These are phyloP conservation scores for Senna siamea DNA, from an alignment of 306 rosid species.

Conservation along the genomic window DNA sequence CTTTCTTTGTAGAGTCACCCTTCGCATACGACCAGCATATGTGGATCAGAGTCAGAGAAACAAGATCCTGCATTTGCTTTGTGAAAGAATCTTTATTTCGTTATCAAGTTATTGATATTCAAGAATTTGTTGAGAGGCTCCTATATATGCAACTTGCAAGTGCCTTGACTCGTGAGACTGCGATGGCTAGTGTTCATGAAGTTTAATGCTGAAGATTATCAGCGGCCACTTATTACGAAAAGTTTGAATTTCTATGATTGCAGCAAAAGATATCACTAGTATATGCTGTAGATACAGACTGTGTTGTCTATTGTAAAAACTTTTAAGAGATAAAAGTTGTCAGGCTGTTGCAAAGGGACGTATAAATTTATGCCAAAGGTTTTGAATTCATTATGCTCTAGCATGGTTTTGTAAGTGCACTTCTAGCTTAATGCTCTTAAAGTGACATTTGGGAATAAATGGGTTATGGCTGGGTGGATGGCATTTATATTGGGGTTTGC, in stretches of 20 bases:
- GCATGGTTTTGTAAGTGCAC: background rate
- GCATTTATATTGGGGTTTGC: background rate
- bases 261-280: conserved; percentile 6
- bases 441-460: background rate
- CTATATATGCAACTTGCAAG: background rate
- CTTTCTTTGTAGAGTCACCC: conserved; percentile 27
- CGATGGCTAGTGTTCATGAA: conserved; percentile 20
- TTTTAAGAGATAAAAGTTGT: conserved; percentile 12
- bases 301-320: conserved; percentile 24
- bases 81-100: background rate
- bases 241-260: conserved; percentile 26
- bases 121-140: background rate
- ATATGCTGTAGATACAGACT: conserved; percentile 16
- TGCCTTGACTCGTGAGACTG: conserved; percentile 6
- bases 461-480: background rate
- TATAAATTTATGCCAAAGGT: background rate
- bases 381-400: background rate
- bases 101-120: conserved; percentile 6
- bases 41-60: conserved; percentile 28
- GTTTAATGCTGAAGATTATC: conserved; percentile 18
- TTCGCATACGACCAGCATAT: conserved; percentile 1
- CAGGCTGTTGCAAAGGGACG: conserved; percentile 14
- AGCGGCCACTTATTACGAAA: conserved; percentile 1
- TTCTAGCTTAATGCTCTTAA: background rate
- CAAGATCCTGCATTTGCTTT: background rate